A percentile compares a stretch with the other conserved stretches of the same genome.
These are phyloP conservation scores for Cytospora leucostoma DNA, from an alignment of 2,329 filamentous ascomycete species.

Conservation along the genomic window DNA sequence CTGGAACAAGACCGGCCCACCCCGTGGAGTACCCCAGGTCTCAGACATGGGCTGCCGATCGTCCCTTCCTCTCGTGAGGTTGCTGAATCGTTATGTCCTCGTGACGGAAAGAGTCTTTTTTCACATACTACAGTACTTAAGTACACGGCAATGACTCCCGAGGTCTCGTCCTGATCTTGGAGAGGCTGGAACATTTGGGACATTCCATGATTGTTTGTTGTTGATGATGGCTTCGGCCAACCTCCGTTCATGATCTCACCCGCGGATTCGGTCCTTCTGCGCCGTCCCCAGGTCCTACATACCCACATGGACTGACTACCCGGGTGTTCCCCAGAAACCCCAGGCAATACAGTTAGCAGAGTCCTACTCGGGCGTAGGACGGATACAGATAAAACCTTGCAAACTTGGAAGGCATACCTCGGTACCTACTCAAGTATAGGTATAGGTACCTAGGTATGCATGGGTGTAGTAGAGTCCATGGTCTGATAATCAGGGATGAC, in stretches of 20 bases:
- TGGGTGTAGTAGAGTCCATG: too few relatives aligned
- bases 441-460: too few relatives aligned
- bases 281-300: conserved; percentile 12
- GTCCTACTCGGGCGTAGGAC: neutral
- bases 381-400: neutral
- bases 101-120: conserved; percentile 9
- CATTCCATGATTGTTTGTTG: neutral
- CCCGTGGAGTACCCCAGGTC: neutral
- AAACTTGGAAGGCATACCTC: too few relatives aligned
- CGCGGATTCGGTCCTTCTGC: conserved; percentile 25
- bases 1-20: neutral
- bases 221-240: conserved; percentile 15
- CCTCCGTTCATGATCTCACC: conserved; percentile 13
- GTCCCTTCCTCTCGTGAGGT: conserved; percentile 17
- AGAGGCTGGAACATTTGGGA: neutral
- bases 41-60: conserved; percentile 14
- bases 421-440: too few relatives aligned
- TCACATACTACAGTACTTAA: too few relatives aligned
- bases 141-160: too few relatives aligned
- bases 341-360: neutral
- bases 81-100: neutral
- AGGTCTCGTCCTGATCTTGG: neutral
- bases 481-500: too few relatives aligned
- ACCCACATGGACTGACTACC: conserved; percentile 13
- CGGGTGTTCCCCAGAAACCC: conserved; percentile 16